phyloP scores from a whole-genome alignment of 2,329 filamentous ascomycete species.

The Rhexocercosporidium sp. region DNA sequence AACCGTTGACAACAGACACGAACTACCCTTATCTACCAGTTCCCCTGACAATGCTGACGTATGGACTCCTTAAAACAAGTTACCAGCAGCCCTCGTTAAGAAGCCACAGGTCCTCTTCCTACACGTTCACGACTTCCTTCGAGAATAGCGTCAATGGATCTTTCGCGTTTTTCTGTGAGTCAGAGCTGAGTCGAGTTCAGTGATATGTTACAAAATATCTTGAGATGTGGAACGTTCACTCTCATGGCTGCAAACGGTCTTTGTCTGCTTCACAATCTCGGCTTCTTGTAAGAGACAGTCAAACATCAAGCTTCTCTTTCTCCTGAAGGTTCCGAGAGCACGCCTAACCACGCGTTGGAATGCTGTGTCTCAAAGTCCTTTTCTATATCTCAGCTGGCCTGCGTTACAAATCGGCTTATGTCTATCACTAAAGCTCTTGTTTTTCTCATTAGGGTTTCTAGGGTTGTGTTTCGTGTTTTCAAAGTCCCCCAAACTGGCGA shows the following conservation, averaged over 20 bases:
- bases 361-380: constrained; percentile 16
- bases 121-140: neutral
- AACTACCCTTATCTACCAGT: neutral
- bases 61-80: neutral
- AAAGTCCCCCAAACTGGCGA: constrained; percentile 11
- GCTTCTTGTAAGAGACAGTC: constrained; percentile 12
- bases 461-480: constrained; percentile 21
- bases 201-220: constrained; percentile 5
- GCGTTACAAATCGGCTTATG: constrained; percentile 1
- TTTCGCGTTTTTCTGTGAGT: neutral
- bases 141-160: too few relatives aligned
- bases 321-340: neutral
- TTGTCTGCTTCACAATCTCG: constrained; percentile 7
- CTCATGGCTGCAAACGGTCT: constrained; percentile 13
- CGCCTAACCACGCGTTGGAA: constrained; percentile 16
- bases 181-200: neutral
- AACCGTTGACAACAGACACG: neutral
- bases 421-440: constrained; percentile 22
- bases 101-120: constrained; percentile 13
- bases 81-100: neutral
- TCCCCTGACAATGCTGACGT: neutral
- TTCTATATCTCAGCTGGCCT: neutral
- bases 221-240: neutral
- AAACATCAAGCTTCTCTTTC: constrained; percentile 15
- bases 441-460: constrained; percentile 20